Conservation (phyloP, 495 filamentous ascomycete genomes). For the Podospora pseudocomata region DNA sequence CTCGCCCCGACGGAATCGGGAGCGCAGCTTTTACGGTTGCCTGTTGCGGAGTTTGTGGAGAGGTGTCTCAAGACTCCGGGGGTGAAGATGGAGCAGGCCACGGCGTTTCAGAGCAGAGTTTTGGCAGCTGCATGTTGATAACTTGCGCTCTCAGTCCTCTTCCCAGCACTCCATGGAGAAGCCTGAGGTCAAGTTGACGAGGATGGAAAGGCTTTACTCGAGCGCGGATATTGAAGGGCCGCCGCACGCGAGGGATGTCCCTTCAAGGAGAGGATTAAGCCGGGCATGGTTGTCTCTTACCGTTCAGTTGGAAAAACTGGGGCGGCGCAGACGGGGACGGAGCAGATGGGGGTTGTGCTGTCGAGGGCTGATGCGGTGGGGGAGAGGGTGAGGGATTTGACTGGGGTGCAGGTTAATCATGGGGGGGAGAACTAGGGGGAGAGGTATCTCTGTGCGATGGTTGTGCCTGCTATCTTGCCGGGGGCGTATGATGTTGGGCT, state of each 20-base stretch:
- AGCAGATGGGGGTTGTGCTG: conserved; percentile 18
- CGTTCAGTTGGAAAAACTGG: not conserved
- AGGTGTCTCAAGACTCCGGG: conserved; percentile 25
- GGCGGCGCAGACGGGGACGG: not conserved
- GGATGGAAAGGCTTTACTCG: conserved; percentile 11
- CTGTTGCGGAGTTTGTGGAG: conserved; percentile 20
- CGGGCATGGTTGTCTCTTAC: conserved; percentile 34
- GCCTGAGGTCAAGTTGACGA: not conserved
- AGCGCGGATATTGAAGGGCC: conserved; percentile 20
- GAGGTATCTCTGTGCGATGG: conserved; percentile 31
- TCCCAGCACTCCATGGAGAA: not conserved
- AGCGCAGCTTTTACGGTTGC: conserved; percentile 26
- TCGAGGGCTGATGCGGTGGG: conserved; percentile 18
- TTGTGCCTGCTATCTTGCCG: conserved; percentile 27
- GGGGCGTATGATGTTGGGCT: conserved; percentile 35
- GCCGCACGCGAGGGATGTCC: conserved; percentile 9
- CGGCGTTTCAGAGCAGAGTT: conserved; percentile 35
- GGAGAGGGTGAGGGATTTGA: conserved; percentile 19
- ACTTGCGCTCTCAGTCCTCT: not conserved
- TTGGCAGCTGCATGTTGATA: conserved; percentile 33
- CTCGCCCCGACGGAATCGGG: conserved; percentile 27
- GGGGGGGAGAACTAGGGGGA: not conserved
- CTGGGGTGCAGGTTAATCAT: conserved; percentile 14
- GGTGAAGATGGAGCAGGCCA: conserved; percentile 26
- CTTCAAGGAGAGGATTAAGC: conserved; percentile 32